Evolutionary conservation across 345 rosid species (phyloP), one percentile per base, ranked within the genome.

Genomic region (Pistacia atlantica): DNA sequence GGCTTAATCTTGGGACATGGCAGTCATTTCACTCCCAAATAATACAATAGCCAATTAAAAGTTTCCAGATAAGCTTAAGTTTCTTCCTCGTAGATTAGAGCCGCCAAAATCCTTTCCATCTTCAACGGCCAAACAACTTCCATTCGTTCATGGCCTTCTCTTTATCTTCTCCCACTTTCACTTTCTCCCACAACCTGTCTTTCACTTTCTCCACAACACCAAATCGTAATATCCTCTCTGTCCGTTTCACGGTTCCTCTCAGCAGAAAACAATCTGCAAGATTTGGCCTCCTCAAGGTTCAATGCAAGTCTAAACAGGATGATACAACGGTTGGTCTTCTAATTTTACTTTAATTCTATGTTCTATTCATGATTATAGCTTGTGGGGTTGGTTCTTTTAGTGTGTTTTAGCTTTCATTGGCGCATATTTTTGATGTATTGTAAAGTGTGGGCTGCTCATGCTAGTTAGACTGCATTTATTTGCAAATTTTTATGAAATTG

Each of bases 81-180:
- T 25, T 8, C 17, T 10, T 7, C 18, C 49, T 11, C 25, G 54
- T 69, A 79, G 90, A 88, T 84, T 86, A 85, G 91, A 83, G 86
- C 86, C 89, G 90, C 92, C 85, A 87, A 84, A 81, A 37, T 38
- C 25, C 73, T 38, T 60, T 51, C 75, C 57, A 46, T 71, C 85
- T 38, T 62, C 77, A 73, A 51, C 62, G 35, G 49, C 63, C 67
- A 72, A 65, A 79, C 65, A 35, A 48, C 66, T 70, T 77, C 78
- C 82, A 48, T 82, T 76, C 82, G 35, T 72, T 80, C 77, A 90
- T 93, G 98, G 92, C 97, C 71, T 84, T 75, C 78, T 68, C 89
- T 35, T 77, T 85, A 79, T 82, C 90, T 78, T 84, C 92, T 72
- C 74, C 88, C 78, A 58, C 92, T 88, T 1, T 25, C 25, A 31